Evolutionary conservation across 2,329 filamentous ascomycete species (phyloP).

Genomic region (Fusarium caatingaense): DNA sequence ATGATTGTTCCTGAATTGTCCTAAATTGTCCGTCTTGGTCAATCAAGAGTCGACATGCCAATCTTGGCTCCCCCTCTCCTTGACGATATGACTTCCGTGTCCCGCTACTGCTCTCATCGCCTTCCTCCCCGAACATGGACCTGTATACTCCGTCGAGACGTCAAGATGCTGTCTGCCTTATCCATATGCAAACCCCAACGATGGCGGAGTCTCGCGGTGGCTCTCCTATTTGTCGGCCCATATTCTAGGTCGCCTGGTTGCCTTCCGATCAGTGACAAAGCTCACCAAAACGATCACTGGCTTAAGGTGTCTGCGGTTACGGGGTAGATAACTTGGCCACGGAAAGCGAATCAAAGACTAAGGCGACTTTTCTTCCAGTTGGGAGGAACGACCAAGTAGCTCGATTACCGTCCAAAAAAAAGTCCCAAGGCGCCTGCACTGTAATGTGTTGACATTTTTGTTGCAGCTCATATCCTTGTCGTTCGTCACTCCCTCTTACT

Average conservation of each 20-base stretch:
- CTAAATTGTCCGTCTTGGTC: background rate
- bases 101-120: background rate
- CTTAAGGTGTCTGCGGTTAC: background rate
- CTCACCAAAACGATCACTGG: background rate
- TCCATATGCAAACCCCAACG: background rate
- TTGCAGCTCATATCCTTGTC: slow-evolving; percentile 18
- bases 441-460: background rate
- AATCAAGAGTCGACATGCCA: background rate
- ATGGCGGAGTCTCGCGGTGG: background rate
- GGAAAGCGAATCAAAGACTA: background rate
- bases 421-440: background rate
- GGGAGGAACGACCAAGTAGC: background rate
- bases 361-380: background rate
- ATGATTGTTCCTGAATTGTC: background rate
- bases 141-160: background rate
- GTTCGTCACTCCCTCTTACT: background rate
- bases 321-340: background rate
- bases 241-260: background rate
- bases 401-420: background rate
- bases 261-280: background rate
- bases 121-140: background rate
- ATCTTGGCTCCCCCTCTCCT: background rate
- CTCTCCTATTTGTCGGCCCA: slow-evolving; percentile 1
- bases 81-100: background rate
- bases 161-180: slow-evolving; percentile 1